Base-by-base conservation (phyloP, 2,329 filamentous ascomycete genomes). In the Fusarium sp. region DNA sequence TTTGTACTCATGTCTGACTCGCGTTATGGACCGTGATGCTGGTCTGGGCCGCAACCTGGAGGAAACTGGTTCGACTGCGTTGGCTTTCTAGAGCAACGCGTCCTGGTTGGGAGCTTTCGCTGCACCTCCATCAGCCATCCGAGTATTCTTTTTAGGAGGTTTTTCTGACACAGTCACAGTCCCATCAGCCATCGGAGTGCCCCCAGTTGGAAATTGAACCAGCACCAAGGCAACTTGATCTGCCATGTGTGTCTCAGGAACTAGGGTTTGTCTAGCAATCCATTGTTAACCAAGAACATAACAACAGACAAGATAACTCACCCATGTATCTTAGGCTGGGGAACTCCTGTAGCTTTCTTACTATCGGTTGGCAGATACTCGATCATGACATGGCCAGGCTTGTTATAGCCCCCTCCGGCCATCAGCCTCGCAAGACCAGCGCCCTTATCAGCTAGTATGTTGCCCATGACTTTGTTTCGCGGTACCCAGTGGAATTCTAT, bases 401-500 rank as follows among this genome's bases (percentile, higher is more conserved):
- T 37, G 17, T 23, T 13, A 13, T 46, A 27, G 10, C 6, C 10
- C 15, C 6, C 9, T 13, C 21, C 27, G 1, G 7, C 2, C 35
- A 25, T 10, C 7, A 41, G 14, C 35, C 45, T 50, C 10, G 21
- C 47, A 44, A 43, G 6, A 4, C 29, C 13, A 4, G 62, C 57
- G 3, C 49, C 60, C 42, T 46, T 17, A 21, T 61, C 48, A 14
- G 61, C 66, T 4, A 65, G 10, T 1, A 31, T 47, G 15, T 53
- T 65, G 4, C 66, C 65, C 5, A 17, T 29, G 8, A 42, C n/a
- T 11, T 17, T 14, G 4, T 31, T 42, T 11, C 63, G 46, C 4
- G 63, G 65, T 13, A 65, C 53, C 66, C 65, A 68, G 42, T 61
- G 65, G 8, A 68, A 33, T 32, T 67, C 54, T 10, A 53, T 9